These are phyloP conservation scores for Aquanectria penicillioides DNA, from an alignment of 2,329 filamentous ascomycete genomes.

Conservation along the genomic window DNA sequence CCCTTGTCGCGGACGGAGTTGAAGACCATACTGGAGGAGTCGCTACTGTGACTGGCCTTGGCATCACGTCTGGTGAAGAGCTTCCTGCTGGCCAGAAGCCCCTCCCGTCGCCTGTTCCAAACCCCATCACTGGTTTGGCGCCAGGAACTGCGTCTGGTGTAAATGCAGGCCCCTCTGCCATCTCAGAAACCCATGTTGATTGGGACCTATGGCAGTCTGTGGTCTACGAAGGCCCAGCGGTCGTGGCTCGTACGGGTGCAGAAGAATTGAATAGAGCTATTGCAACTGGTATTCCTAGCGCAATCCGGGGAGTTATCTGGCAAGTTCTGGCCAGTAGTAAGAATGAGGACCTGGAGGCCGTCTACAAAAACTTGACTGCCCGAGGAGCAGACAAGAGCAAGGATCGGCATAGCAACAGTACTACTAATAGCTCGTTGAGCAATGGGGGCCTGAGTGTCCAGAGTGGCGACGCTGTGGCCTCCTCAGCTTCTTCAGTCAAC, in stretches of 20 bases:
- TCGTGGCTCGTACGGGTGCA: constrained; percentile 85
- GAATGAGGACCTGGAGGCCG: constrained; percentile 85
- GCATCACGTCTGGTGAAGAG: constrained; percentile 38
- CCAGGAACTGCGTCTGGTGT: constrained; percentile 89
- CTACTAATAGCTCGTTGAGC: constrained; percentile 60
- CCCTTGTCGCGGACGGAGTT: constrained; percentile 60
- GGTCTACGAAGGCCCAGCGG: constrained; percentile 92
- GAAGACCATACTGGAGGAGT: constrained; percentile 58
- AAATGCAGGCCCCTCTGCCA: constrained; percentile 77
- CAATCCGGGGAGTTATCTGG: constrained; percentile 98
- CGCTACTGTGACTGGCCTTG: constrained; percentile 32
- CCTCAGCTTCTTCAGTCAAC: constrained; percentile 85
- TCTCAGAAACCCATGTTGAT: constrained; percentile 82
- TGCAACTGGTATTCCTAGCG: constrained; percentile 90
- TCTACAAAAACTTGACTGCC: constrained; percentile 84
- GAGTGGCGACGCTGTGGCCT: constrained; percentile 72
- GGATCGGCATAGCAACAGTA: constrained; percentile 66
- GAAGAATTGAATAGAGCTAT: constrained; percentile 93
- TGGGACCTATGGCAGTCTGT: constrained; percentile 99
- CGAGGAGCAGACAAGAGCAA: constrained; percentile 85
- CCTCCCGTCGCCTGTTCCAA: constrained; percentile 63
- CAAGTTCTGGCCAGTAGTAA: constrained; percentile 97
- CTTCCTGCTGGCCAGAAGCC: constrained; percentile 42
- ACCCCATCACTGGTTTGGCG: constrained; percentile 76
- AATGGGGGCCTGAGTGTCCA: constrained; percentile 67